phyloP scores from a whole-genome alignment of 2,329 filamentous ascomycete genomes.

The Diaporthe australafricana region DNA sequence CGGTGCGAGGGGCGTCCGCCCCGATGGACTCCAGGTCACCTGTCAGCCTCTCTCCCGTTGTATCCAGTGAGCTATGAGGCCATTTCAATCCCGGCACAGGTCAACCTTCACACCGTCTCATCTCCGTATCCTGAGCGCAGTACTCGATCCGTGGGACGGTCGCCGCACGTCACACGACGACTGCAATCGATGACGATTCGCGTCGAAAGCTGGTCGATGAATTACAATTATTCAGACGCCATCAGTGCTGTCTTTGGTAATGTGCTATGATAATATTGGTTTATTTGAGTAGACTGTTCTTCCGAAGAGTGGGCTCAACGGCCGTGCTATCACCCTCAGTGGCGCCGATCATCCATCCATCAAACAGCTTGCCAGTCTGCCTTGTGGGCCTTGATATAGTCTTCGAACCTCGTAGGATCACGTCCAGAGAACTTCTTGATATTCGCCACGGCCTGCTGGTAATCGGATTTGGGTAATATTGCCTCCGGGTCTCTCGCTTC shows the following conservation, averaged over 20 bases:
- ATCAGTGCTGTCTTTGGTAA: no score
- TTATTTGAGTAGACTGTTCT: neutral
- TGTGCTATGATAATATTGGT: neutral
- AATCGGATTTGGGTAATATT: neutral
- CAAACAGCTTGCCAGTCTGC: conserved; percentile 30
- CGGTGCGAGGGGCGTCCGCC: neutral
- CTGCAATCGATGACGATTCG: no score
- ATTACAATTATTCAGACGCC: no score
- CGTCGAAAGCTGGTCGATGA: no score
- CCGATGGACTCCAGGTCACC: neutral
- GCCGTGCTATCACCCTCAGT: no score
- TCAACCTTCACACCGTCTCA: neutral
- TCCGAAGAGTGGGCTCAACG: neutral
- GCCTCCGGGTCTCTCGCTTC: neutral
- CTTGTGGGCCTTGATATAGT: conserved; percentile 34
- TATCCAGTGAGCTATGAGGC: neutral
- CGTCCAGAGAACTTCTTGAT: conserved; percentile 34
- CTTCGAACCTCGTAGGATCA: conserved; percentile 28
- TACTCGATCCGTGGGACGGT: no score
- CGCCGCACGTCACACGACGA: no score
- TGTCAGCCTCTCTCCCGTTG: neutral
- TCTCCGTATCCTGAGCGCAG: no score
- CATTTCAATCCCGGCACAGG: neutral
- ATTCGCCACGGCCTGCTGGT: conserved; percentile 7
- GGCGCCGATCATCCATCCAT: neutral